These are phyloP conservation scores for Sphagnum tenellum DNA, from an alignment of 225 moss, liverwort and hornwort genomes.

Conservation along the genomic window DNA sequence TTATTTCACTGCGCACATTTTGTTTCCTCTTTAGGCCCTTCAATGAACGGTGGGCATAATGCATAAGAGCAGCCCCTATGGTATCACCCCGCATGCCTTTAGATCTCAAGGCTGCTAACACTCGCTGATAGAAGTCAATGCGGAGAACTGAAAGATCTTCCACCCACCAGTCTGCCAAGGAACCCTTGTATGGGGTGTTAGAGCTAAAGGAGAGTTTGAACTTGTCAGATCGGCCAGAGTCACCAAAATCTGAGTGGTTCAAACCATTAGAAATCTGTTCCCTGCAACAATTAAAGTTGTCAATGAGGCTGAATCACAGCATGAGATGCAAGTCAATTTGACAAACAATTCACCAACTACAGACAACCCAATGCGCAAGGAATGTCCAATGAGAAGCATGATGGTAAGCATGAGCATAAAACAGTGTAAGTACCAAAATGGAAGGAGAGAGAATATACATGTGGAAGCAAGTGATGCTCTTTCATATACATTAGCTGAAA, in stretches of 20 bases:
- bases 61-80: slow-evolving; percentile 92
- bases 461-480: too few relatives aligned
- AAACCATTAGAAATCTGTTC: slow-evolving; percentile 65
- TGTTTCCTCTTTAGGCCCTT: slow-evolving; percentile 95
- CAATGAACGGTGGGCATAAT: slow-evolving; percentile 93
- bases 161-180: slow-evolving; percentile 89
- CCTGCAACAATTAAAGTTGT: slow-evolving; percentile 31
- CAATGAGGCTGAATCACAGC: too few relatives aligned
- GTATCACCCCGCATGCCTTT: slow-evolving; percentile 83
- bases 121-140: slow-evolving; percentile 88
- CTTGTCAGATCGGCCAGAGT: slow-evolving; percentile 59
- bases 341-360: too few relatives aligned
- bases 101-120: slow-evolving; percentile 80
- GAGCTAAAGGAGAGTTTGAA: slow-evolving; percentile 77
- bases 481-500: too few relatives aligned
- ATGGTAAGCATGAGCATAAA: too few relatives aligned
- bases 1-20: slow-evolving; percentile 53
- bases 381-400: too few relatives aligned
- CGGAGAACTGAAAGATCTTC: slow-evolving; percentile 89
- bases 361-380: too few relatives aligned
- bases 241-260: slow-evolving; percentile 67
- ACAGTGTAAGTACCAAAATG: too few relatives aligned
- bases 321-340: too few relatives aligned
- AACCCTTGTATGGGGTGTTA: slow-evolving; percentile 55
- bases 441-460: too few relatives aligned